Percentiles rank a stretch among this genome's conserved stretches.
Conservation (phyloP, 2,329 filamentous ascomycete genomes). For the Achaetomium macrosporum region DNA sequence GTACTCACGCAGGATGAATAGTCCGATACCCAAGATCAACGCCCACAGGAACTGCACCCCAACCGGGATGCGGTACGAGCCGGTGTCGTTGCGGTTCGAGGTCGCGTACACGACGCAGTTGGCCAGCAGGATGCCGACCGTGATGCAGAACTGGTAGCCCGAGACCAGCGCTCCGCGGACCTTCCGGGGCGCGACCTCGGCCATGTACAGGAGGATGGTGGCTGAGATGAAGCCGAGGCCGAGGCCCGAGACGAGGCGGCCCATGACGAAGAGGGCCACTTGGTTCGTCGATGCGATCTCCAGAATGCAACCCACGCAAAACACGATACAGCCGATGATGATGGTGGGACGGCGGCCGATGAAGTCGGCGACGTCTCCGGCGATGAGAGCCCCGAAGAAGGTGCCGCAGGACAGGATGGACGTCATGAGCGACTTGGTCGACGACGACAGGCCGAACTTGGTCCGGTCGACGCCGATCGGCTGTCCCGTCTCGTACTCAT, state of each 20-base stretch:
- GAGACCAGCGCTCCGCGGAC: constrained; percentile 67
- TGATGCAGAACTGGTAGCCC: constrained; percentile 73
- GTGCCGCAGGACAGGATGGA: constrained; percentile 60
- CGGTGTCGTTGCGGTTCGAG: constrained; percentile 51
- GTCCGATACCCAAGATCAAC: constrained; percentile 33
- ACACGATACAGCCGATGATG: constrained; percentile 55
- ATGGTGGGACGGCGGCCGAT: constrained; percentile 57
- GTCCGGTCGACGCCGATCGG: constrained; percentile 22
- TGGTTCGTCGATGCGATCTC: constrained; percentile 50
- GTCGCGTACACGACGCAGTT: constrained; percentile 63
- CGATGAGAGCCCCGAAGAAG: constrained; percentile 60
- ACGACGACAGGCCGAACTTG: constrained; percentile 22
- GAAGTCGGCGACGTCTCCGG: constrained; percentile 60
- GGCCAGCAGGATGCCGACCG: constrained; percentile 64
- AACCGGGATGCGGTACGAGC: constrained; percentile 67
- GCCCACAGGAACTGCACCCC: constrained; percentile 57
- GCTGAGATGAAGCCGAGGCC: constrained; percentile 65
- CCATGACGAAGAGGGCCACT: constrained; percentile 52
- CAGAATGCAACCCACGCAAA: constrained; percentile 52
- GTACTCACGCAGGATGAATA: constrained; percentile 33
- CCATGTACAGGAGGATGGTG: constrained; percentile 67
- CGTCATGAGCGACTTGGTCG: constrained; percentile 45
- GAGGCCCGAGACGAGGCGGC: constrained; percentile 58
- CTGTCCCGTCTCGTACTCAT: constrained; percentile 24
- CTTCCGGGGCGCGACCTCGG: constrained; percentile 52